phyloP scores from a whole-genome alignment of 2,329 filamentous ascomycete species.

The Penicillium sp. region DNA sequence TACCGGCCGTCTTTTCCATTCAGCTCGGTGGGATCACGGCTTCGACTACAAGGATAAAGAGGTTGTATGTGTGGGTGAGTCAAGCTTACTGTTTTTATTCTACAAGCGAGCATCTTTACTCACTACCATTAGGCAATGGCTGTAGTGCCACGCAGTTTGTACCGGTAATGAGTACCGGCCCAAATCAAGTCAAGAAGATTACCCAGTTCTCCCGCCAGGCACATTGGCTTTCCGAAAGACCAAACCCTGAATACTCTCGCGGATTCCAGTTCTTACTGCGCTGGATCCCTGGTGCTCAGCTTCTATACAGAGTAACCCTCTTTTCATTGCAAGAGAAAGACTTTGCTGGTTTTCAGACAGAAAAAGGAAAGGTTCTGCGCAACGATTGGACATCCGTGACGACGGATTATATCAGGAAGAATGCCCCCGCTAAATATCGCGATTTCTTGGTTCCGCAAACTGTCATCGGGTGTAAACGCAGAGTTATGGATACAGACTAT shows the following conservation, averaged over 20 bases:
- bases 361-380: neutral
- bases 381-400: neutral
- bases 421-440: slow-evolving; percentile 50
- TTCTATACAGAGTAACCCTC: slow-evolving; percentile 47
- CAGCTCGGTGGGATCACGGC: slow-evolving; percentile 46
- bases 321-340: slow-evolving; percentile 52
- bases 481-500: slow-evolving; percentile 54
- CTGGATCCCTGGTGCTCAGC: slow-evolving; percentile 51
- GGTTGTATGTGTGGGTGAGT: slow-evolving; percentile 30
- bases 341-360: slow-evolving; percentile 46
- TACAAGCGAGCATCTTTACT: neutral
- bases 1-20: slow-evolving; percentile 45
- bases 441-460: slow-evolving; percentile 48
- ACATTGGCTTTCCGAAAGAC: slow-evolving; percentile 54
- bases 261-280: slow-evolving; percentile 51
- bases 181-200: slow-evolving; percentile 36
- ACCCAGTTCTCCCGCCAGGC: slow-evolving; percentile 56
- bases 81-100: slow-evolving; percentile 31
- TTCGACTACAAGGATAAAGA: slow-evolving; percentile 45
- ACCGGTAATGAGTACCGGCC: slow-evolving; percentile 47
- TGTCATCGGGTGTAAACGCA: slow-evolving; percentile 55
- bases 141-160: slow-evolving; percentile 56
- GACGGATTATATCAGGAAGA: slow-evolving; percentile 48
- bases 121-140: slow-evolving; percentile 44
- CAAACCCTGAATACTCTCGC: slow-evolving; percentile 47